Base-by-base conservation (phyloP, 2,329 filamentous ascomycete species). In the Pestalotiopsis sp. region DNA sequence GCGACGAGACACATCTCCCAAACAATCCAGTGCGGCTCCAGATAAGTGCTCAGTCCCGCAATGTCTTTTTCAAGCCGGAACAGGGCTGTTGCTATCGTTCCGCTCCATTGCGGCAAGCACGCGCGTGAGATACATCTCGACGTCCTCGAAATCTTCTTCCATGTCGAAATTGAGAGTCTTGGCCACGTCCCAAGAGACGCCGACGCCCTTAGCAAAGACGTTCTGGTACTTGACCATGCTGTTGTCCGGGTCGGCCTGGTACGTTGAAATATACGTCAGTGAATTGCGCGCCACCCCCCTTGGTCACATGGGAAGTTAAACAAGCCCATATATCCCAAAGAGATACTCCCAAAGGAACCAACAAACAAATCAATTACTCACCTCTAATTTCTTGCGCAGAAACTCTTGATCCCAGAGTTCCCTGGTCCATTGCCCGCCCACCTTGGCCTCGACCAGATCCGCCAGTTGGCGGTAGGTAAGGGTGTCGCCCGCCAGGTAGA, bases 401-500 rank as follows among this genome's bases (percentile, higher is more conserved):
- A 80, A 72, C n/a, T 81, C 77, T 14, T 83, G 74, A 58, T 76
- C 80, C 82, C 85, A 86, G 25, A 82, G 71, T 72, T 83, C 82
- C 69, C 79, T 81, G 66, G 74, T 73, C 58, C 89, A 80, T 62
- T 77, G 65, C 58, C 75, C 81, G 1, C 82, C 80, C 3, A 77
- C 77, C 3, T 84, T 76, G 12, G 72, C 72, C 73, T 83, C 81
- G n/a, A 89, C 80, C 20, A 86, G 73, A 56, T 84, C 80, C 12
- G 83, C 85, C 61, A 90, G 72, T 36, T 80, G 71, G 3, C 66
- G 76, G 75, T 89, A 90, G 27, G 77, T 84, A 5, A 89, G 73
- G 11, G 87, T 89, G 70, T 90, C 86, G 0, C 88, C 87, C 1
- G 84, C 86, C 0, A 83, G 80, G 73, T 83, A 88, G 3, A 89